Evolutionary conservation across 108 stramenopile species (phyloP).

Genomic region (Skeletonema tropicum): DNA sequence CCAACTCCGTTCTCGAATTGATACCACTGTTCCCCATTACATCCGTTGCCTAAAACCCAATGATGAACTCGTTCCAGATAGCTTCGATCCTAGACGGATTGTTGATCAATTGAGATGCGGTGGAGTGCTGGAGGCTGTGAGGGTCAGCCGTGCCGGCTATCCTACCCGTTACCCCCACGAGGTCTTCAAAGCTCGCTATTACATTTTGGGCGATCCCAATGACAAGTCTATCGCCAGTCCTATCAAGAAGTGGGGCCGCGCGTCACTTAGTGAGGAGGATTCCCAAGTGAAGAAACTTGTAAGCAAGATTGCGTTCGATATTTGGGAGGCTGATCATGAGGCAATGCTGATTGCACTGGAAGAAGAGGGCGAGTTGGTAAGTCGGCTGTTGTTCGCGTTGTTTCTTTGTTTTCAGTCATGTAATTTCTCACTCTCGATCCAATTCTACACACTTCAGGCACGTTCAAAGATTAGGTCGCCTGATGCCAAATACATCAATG

Average conservation of each 20-base stretch:
- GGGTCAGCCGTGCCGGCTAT: slow-evolving; percentile 95
- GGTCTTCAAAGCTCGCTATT: slow-evolving; percentile 76
- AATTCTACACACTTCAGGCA: not conserved
- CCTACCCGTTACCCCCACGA: slow-evolving; percentile 92
- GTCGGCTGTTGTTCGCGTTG: not conserved
- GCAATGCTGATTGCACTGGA: slow-evolving; percentile 49
- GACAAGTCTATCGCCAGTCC: slow-evolving; percentile 59
- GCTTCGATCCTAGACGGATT: slow-evolving; percentile 87
- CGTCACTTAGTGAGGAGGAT: slow-evolving; percentile 35
- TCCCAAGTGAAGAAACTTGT: slow-evolving; percentile 69
- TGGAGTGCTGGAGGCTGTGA: slow-evolving; percentile 96
- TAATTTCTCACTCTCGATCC: not conserved
- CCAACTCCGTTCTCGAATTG: slow-evolving; percentile 82
- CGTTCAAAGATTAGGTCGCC: slow-evolving; percentile 5
- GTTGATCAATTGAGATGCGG: slow-evolving; percentile 93
- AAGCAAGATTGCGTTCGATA: slow-evolving; percentile 80
- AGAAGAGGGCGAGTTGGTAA: slow-evolving; percentile 28
- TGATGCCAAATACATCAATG: slow-evolving; percentile 34
- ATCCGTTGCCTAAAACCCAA: slow-evolving; percentile 95
- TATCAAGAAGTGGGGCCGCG: slow-evolving; percentile 24
- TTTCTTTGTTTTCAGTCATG: not conserved
- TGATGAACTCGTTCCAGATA: slow-evolving; percentile 79
- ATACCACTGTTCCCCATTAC: slow-evolving; percentile 85
- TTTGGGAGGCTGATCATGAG: slow-evolving; percentile 84
- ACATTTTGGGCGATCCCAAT: slow-evolving; percentile 69